A percentile compares a stretch with the other conserved stretches of the same genome.
These are phyloP conservation scores for Cryptococcus sp. DNA, from an alignment of 1,284 basidiomycete genomes.

Conservation along the genomic window DNA sequence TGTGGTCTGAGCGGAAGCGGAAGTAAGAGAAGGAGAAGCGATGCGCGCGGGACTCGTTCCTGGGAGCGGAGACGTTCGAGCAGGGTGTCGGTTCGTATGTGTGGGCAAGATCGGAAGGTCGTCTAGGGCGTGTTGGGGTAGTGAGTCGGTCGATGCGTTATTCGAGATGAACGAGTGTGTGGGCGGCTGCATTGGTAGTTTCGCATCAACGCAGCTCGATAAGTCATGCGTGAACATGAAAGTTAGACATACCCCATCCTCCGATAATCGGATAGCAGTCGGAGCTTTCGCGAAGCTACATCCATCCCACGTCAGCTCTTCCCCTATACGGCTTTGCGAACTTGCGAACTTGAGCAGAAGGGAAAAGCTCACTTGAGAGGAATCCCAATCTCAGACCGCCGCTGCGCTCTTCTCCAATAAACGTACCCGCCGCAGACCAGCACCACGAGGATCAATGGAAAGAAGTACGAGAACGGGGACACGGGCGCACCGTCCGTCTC, in stretches of 20 bases:
- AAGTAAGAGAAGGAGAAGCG: background rate
- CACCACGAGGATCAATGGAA: constrained; percentile 28
- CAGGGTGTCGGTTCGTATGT: constrained; percentile 1
- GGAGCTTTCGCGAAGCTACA: constrained; percentile 6
- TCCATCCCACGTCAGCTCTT: background rate
- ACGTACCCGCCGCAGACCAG: constrained; percentile 27
- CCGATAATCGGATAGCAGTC: constrained; percentile 17
- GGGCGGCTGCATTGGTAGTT: constrained; percentile 28
- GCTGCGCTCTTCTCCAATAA: constrained; percentile 14
- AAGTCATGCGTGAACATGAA: background rate
- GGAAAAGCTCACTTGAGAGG: constrained; percentile 10
- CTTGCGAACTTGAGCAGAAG: too few species aligned
- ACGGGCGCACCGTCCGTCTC: constrained; percentile 3
- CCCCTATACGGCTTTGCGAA: too few species aligned
- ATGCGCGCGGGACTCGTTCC: background rate
- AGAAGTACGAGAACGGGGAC: constrained; percentile 26
- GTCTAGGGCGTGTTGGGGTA: constrained; percentile 30
- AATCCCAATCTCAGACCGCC: constrained; percentile 8
- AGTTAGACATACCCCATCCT: constrained; percentile 21
- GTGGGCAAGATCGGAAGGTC: constrained; percentile 19
- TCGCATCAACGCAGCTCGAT: background rate
- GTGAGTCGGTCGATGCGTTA: constrained; percentile 43
- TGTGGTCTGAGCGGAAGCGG: background rate
- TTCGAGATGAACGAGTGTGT: constrained; percentile 39
- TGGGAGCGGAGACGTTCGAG: constrained; percentile 3